Conservation (phyloP, 1,284 basidiomycete genomes). For the Trichosporon asahii region DNA sequence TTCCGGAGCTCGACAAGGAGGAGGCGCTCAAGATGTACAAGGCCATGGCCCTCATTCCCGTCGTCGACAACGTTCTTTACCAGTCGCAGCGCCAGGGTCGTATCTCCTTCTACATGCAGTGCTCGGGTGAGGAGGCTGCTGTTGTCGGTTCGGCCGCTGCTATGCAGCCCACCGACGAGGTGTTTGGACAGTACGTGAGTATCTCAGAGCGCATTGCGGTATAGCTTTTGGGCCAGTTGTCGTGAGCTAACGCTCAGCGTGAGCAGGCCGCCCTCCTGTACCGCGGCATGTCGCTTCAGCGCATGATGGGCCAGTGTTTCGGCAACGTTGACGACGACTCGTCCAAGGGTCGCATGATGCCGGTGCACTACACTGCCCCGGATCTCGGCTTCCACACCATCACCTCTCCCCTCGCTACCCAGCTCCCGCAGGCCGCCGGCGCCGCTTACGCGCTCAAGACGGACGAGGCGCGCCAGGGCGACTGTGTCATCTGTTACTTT, state of each 20-base stretch:
- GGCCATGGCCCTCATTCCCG: constrained; percentile 77
- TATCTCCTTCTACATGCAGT: constrained; percentile 74
- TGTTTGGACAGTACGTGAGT: constrained; percentile 56
- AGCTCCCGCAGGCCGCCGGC: constrained; percentile 93
- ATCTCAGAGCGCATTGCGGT: background rate
- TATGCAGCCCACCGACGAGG: constrained; percentile 76
- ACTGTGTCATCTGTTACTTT: constrained; percentile 85
- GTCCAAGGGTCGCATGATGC: constrained; percentile 86
- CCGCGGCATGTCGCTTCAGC: constrained; percentile 71
- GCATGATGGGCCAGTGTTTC: constrained; percentile 82
- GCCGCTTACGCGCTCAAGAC: constrained; percentile 85
- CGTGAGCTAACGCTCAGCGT: constrained; percentile 56
- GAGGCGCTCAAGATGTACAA: constrained; percentile 74
- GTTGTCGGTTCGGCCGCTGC: constrained; percentile 87
- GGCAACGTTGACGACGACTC: constrained; percentile 75
- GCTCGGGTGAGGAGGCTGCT: constrained; percentile 89
- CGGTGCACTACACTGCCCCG: constrained; percentile 81
- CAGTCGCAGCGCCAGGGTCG: constrained; percentile 91
- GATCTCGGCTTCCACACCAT: constrained; percentile 88
- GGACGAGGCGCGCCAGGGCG: constrained; percentile 66
- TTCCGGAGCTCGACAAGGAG: constrained; percentile 70
- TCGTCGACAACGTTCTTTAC: constrained; percentile 81
- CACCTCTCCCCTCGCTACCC: constrained; percentile 88
- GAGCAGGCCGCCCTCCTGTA: constrained; percentile 87
- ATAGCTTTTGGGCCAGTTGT: background rate